Percentiles rank a stretch among this genome's conserved stretches.
Conservation (phyloP, 495 filamentous ascomycete genomes). For the Opeltia flavorubescens region DNA sequence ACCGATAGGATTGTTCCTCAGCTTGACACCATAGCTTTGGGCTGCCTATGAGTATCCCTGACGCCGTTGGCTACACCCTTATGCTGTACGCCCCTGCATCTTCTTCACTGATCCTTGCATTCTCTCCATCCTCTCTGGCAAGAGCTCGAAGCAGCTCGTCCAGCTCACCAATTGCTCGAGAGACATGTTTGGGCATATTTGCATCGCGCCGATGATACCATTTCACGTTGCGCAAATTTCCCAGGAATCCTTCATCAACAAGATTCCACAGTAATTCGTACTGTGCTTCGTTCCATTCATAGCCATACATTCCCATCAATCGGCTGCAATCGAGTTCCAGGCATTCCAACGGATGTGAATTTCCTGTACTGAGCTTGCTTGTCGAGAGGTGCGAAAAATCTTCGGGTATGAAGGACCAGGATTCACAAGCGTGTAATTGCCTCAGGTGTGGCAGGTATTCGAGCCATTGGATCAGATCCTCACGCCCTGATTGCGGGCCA, state of each 20-base stretch:
- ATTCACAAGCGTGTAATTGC: neutral
- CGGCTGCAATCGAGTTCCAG: neutral
- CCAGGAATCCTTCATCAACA: constrained; percentile 21
- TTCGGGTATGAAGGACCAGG: too few species aligned
- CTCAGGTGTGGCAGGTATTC: neutral
- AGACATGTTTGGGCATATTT: neutral
- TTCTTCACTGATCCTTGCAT: constrained; percentile 5
- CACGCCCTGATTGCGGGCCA: neutral
- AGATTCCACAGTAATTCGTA: neutral
- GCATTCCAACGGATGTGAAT: neutral
- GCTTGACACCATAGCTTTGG: too few species aligned
- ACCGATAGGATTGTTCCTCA: too few species aligned
- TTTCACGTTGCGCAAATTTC: neutral
- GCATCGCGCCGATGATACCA: constrained; percentile 2
- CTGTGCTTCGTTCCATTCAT: neutral
- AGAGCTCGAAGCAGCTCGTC: constrained; percentile 3
- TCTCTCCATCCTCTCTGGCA: constrained; percentile 9
- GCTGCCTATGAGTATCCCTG: too few species aligned
- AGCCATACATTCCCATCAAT: too few species aligned
- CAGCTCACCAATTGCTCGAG: neutral
- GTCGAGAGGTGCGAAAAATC: neutral
- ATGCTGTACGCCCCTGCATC: constrained; percentile 10
- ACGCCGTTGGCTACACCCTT: constrained; percentile 3
- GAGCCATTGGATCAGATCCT: neutral
- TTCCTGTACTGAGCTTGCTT: neutral